Evolutionary conservation across 192 early-diverging fungal species (phyloP).

Genomic region (Gaertneriomyces semiglobifer): DNA sequence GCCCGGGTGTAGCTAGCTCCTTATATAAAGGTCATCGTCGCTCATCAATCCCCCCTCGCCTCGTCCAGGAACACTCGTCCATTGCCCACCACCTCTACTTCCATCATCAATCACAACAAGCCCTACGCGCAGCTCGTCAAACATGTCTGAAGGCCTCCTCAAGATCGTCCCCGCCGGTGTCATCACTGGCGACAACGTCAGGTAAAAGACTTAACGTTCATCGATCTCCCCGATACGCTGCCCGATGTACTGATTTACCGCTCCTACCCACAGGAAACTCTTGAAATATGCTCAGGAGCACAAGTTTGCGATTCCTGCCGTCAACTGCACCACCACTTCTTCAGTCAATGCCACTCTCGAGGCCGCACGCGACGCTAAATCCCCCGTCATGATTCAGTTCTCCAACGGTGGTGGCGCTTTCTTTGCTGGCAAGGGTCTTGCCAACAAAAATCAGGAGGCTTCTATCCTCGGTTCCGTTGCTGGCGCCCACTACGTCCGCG

Average conservation of each 20-base stretch:
- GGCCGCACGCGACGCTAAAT: conserved; percentile 89
- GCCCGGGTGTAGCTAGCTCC: no score
- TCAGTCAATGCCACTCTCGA: conserved; percentile 91
- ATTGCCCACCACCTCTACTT: background rate
- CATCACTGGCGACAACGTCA: conserved; percentile 88
- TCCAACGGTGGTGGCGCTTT: conserved; percentile 89
- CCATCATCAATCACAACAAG: background rate
- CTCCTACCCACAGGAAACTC: conserved; percentile 34
- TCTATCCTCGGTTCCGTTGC: conserved; percentile 87
- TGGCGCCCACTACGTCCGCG: conserved; percentile 80
- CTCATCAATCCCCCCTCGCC: no score
- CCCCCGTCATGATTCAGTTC: conserved; percentile 94
- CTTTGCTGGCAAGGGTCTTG: conserved; percentile 90
- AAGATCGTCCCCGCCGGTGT: conserved; percentile 87
- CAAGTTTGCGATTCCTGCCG: conserved; percentile 90
- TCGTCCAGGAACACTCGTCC: background rate
- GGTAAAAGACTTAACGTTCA: conserved; percentile 40
- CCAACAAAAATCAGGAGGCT: conserved; percentile 84
- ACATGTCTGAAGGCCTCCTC: conserved; percentile 57
- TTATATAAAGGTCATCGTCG: background rate
- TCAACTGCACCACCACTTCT: conserved; percentile 93
- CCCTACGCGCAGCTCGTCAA: background rate
- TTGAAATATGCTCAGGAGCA: conserved; percentile 62
- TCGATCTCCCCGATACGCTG: no score
- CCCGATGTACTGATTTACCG: background rate